phyloP scores from a whole-genome alignment of 345 rosid genomes.

The Lenwebbia sp. region DNA sequence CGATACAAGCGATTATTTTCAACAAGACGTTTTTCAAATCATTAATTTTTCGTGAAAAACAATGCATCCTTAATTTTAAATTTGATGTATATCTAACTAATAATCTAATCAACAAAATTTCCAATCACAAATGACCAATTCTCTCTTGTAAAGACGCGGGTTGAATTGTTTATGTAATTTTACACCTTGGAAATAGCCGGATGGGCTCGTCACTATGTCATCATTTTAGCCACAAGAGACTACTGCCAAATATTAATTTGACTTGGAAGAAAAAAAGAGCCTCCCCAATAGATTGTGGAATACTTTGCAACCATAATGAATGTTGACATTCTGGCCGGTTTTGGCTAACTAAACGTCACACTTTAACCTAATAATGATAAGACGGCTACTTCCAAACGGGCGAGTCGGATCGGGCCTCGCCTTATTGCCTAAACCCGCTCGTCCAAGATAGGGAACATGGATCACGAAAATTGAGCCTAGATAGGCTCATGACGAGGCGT shows the following conservation, averaged over 20 bases:
- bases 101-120: not conserved
- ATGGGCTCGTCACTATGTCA: not conserved
- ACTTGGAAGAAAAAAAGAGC: not conserved
- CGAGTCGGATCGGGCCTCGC: not conserved
- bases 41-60: no score
- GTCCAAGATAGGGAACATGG: not conserved
- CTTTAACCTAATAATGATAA: not conserved
- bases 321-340: not conserved
- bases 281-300: not conserved
- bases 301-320: not conserved
- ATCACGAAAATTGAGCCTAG: not conserved
- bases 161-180: not conserved
- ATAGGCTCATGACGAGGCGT: not conserved
- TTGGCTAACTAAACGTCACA: not conserved
- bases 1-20: no score
- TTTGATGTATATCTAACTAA: not conserved
- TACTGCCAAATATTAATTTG: not conserved
- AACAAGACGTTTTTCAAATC: no score
- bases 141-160: not conserved
- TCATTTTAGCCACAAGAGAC: not conserved
- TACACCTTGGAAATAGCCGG: not conserved
- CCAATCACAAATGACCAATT: not conserved
- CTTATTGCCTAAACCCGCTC: no score
- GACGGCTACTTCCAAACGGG: not conserved
- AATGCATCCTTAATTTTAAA: not conserved